Base-by-base conservation (phyloP, 805 yeast genomes). In the Martiniozyma abietophila region DNA sequence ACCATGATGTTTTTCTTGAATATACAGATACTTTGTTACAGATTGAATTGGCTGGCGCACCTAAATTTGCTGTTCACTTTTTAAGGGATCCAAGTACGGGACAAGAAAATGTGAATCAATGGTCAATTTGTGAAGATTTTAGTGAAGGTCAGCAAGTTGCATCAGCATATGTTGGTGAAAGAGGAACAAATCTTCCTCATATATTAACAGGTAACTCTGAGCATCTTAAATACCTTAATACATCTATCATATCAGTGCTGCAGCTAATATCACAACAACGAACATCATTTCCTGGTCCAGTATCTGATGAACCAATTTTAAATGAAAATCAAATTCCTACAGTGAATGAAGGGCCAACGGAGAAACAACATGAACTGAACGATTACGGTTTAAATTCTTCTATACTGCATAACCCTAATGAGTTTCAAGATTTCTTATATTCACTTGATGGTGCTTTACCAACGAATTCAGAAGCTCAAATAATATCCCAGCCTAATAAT, bases 81-180 rank as follows among this genome's bases (percentile, higher is more conserved):
- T 61, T 75, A 38, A 68, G 71, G 45, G 72, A 73, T 12, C 65
- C 66, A 33, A 52, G 50, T 5, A 50, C 61, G 6, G 61, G 60
- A 2, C 65, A 66, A 41, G 62, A 67, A 25, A 63, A 68, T 42
- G 54, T 66, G 17, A 77, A 77, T 50, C 81, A 75, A 46, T 79
- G 88, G 88, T 76, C 82, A 1, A 76, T 80, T 18, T 80, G 89
- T 55, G 89, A 80, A 38, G 94, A 82, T 56, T 82, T 82, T 45
- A 76, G 84, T 39, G 92, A 81, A 47, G 88, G 83, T 10, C 85
- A 79, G 48, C 89, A 81, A 50, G 92, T 82, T 5, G 74, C 73
- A 35, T 69, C 67, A 38, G 89, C 92, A 0, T 74, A 62, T 49
- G 60, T 65, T 20, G 65, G 67, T 12, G 71, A 67, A 20, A 75